phyloP scores from a whole-genome alignment of 2,329 filamentous ascomycete species.

The Colletotrichum spaethianum region DNA sequence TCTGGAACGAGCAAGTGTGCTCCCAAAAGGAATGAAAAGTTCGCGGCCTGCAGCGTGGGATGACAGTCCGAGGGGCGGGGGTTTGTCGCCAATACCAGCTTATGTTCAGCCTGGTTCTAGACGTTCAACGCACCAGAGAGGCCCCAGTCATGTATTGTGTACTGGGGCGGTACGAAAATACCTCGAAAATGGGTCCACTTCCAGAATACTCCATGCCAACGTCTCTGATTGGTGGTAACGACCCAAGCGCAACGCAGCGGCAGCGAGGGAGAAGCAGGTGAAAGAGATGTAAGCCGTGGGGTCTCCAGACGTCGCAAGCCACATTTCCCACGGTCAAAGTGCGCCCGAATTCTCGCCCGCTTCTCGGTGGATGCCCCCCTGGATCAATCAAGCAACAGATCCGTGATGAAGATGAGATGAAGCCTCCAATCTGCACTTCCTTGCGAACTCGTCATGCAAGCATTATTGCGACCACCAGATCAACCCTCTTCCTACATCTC shows the following conservation, averaged over 20 bases:
- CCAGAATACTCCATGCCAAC: conserved; percentile 15
- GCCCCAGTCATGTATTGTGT: conserved; percentile 4
- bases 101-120: conserved; percentile 18
- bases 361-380: conserved; percentile 20
- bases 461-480: conserved; percentile 5
- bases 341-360: conserved; percentile 37
- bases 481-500: background rate
- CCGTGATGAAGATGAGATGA: conserved; percentile 29
- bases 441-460: conserved; percentile 14
- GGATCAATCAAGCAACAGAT: conserved; percentile 40
- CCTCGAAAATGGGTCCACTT: background rate
- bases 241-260: background rate
- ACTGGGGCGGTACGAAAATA: conserved; percentile 8
- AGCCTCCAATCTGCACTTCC: conserved; percentile 22
- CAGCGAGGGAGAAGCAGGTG: conserved; percentile 18
- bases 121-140: background rate
- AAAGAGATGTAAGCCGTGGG: conserved; percentile 18
- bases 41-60: conserved; percentile 22
- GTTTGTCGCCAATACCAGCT: conserved; percentile 19
- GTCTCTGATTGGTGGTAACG: conserved; percentile 30
- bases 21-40: background rate
- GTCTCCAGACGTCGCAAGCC: conserved; percentile 22
- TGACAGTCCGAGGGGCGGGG: conserved; percentile 8
- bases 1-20: background rate
- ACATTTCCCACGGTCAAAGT: conserved; percentile 21